Evolutionary conservation across 2,329 filamentous ascomycete genomes (phyloP).

Genomic region (Aspergillus candidus): DNA sequence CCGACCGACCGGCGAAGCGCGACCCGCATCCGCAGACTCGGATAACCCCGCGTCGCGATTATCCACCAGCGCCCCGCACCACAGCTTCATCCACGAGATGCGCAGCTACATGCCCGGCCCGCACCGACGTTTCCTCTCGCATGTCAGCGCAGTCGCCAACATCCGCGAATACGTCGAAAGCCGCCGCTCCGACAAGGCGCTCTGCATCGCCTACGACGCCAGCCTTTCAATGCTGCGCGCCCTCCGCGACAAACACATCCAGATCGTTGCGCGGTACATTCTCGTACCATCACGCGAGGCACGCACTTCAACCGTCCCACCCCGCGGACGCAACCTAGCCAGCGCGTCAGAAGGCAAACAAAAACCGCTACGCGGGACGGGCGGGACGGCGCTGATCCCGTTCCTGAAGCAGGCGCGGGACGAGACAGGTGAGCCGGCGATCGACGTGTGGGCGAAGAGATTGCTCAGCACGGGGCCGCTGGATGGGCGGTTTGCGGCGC

Average conservation of each 20-base stretch:
- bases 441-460: slow-evolving; percentile 59
- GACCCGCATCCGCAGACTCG: slow-evolving; percentile 27
- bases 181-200: slow-evolving; percentile 54
- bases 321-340: slow-evolving; percentile 49
- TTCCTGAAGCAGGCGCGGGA: slow-evolving; percentile 96
- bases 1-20: slow-evolving; percentile 71
- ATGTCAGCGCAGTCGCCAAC: slow-evolving; percentile 74
- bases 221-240: slow-evolving; percentile 72
- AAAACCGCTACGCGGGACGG: slow-evolving; percentile 75
- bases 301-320: slow-evolving; percentile 44
- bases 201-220: slow-evolving; percentile 81
- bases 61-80: slow-evolving; percentile 47
- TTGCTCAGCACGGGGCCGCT: slow-evolving; percentile 50
- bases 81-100: slow-evolving; percentile 98
- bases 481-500: slow-evolving; percentile 31
- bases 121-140: slow-evolving; percentile 80
- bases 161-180: slow-evolving; percentile 74
- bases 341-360: slow-evolving; percentile 36
- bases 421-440: slow-evolving; percentile 87
- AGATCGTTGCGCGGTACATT: slow-evolving; percentile 93
- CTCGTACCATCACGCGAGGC: slow-evolving; percentile 78
- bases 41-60: slow-evolving; percentile 38
- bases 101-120: slow-evolving; percentile 92
- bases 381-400: slow-evolving; percentile 86
- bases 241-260: slow-evolving; percentile 90